These are phyloP conservation scores for Niveomyces coronatus DNA, from an alignment of 2,329 filamentous ascomycete species.

Conservation along the genomic window DNA sequence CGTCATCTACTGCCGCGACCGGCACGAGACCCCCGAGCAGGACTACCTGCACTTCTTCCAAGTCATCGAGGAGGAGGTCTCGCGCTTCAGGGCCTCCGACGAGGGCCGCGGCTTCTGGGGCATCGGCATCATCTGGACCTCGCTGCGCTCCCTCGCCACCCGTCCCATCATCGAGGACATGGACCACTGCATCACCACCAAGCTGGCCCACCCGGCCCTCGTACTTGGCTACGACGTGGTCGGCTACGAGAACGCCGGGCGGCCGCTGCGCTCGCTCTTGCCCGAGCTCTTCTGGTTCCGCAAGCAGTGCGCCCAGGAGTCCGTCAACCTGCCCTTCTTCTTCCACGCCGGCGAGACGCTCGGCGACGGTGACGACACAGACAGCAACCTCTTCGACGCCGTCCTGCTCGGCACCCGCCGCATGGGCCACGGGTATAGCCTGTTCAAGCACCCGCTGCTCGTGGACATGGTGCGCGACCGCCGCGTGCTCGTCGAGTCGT, in stretches of 20 bases:
- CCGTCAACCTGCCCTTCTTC: conserved; percentile 82
- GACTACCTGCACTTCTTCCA: conserved; percentile 62
- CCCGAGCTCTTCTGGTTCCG: conserved; percentile 91
- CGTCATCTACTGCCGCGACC: conserved; percentile 56
- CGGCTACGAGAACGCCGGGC: conserved; percentile 73
- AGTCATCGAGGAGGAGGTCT: conserved; percentile 67
- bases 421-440: conserved; percentile 79
- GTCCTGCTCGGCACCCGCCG: conserved; percentile 76
- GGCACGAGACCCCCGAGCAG: conserved; percentile 52
- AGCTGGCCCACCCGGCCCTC: conserved; percentile 66
- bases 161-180: conserved; percentile 66
- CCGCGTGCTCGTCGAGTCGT: conserved; percentile 79
- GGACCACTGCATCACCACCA: conserved; percentile 78
- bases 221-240: conserved; percentile 86
- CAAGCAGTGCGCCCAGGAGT: conserved; percentile 68
- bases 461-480: conserved; percentile 83
- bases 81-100: conserved; percentile 60
- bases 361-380: conserved; percentile 61
- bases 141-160: conserved; percentile 52
- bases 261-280: conserved; percentile 64
- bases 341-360: conserved; percentile 90
- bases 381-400: conserved; percentile 80
- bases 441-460: conserved; percentile 86
- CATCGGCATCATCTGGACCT: conserved; percentile 75
- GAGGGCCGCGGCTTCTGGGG: conserved; percentile 76